A percentile compares a stretch with the other conserved stretches of the same genome.
phyloP scores from a whole-genome alignment of 2,329 filamentous ascomycete species.

The Sporothrix humicola region DNA sequence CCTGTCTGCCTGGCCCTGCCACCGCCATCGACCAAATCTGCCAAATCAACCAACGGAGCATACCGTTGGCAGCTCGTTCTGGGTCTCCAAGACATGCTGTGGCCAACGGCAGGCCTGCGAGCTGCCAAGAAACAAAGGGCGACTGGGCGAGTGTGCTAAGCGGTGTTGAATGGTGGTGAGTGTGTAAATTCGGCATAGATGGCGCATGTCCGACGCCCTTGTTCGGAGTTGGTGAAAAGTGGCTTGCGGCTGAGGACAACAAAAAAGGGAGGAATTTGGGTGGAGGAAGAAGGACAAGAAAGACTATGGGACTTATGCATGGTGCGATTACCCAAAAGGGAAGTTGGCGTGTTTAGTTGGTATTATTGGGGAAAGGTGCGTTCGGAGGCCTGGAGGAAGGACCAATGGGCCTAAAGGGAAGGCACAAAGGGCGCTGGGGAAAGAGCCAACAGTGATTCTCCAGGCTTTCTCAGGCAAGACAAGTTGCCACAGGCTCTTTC shows the following conservation, averaged over 20 bases:
- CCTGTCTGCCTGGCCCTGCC: conserved; percentile 17
- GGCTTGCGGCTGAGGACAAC: conserved; percentile 30
- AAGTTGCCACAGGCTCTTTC: neutral
- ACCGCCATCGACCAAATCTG: neutral
- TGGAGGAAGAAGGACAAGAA: neutral
- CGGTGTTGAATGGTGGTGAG: neutral
- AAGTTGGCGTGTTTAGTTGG: neutral
- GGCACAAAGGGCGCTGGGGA: neutral
- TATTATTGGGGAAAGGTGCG: neutral
- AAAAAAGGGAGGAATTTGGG: neutral
- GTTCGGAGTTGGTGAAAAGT: conserved; percentile 29
- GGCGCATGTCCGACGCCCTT: conserved; percentile 28
- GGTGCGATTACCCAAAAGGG: too few species aligned
- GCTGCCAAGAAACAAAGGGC: neutral
- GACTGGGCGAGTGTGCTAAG: too few species aligned
- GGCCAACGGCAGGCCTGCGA: conserved; percentile 13
- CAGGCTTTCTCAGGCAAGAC: too few species aligned
- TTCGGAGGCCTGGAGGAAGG: neutral
- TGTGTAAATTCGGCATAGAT: conserved; percentile 8
- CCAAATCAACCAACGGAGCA: neutral
- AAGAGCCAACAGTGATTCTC: neutral
- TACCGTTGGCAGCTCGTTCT: neutral
- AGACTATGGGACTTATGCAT: neutral
- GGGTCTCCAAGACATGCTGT: neutral
- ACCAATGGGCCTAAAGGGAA: neutral